Conservation (phyloP, 169 alveolate species). For the Babesia microti region DNA sequence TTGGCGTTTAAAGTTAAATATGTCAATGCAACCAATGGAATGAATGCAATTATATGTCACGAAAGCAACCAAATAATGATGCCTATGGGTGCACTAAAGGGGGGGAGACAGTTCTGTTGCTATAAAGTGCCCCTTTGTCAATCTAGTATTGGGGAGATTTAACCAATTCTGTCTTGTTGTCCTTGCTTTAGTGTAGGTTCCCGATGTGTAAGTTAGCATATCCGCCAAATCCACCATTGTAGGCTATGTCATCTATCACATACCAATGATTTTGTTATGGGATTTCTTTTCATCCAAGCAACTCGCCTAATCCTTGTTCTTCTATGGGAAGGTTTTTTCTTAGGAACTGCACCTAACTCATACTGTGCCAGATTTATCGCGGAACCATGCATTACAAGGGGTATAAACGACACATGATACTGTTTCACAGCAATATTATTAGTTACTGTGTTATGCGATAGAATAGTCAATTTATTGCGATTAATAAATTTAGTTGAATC, state of each 20-base stretch:
- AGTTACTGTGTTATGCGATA: no score
- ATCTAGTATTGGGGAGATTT: conserved; percentile 55
- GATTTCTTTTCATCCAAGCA: conserved; percentile 68
- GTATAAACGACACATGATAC: no score
- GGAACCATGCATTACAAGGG: no score
- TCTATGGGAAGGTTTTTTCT: conserved; percentile 62
- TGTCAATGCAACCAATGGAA: no score
- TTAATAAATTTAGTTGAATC: no score
- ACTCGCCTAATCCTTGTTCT: conserved; percentile 56
- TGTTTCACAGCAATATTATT: no score
- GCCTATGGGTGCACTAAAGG: no score
- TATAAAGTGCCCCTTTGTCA: conserved; percentile 57
- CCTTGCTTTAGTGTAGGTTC: conserved; percentile 40
- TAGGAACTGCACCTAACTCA: conserved; percentile 55
- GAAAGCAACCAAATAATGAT: no score
- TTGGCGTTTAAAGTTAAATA: no score
- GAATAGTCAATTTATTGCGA: no score
- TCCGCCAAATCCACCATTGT: conserved; percentile 45
- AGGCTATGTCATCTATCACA: conserved; percentile 28
- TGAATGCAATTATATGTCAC: no score
- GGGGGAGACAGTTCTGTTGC: no score
- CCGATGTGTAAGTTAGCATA: conserved; percentile 33
- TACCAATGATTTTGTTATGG: conserved; percentile 51
- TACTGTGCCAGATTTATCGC: background rate
- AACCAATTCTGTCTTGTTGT: conserved; percentile 61